Conservation (phyloP, 805 yeast genomes). For the Tetrapisispora pingtungensis region DNA sequence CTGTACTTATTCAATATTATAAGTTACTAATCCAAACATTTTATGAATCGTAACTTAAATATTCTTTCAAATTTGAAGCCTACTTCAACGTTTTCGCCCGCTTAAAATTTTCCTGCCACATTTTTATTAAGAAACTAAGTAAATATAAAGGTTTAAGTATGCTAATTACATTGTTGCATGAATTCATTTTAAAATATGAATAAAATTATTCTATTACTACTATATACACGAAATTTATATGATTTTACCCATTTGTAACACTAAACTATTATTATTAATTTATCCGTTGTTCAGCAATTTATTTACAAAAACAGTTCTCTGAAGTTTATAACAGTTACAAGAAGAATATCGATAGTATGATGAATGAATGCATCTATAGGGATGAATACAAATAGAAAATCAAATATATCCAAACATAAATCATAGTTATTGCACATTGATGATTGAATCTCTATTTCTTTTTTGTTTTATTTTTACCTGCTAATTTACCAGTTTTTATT, state of each 20-base stretch:
- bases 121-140: too few relatives aligned
- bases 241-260: neutral
- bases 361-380: too few relatives aligned
- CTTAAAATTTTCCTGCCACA: too few relatives aligned
- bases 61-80: too few relatives aligned
- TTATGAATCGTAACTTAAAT: too few relatives aligned
- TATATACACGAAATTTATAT: neutral
- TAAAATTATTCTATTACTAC: neutral
- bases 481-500: conserved; percentile 27
- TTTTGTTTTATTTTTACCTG: conserved; percentile 22
- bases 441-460: conserved; percentile 9
- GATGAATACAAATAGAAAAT: neutral
- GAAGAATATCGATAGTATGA: neutral
- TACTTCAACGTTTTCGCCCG: too few relatives aligned
- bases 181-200: neutral
- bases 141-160: too few relatives aligned
- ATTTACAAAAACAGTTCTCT: neutral
- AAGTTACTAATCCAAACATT: too few relatives aligned
- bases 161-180: too few relatives aligned
- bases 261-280: neutral
- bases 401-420: too few relatives aligned
- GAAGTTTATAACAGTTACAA: neutral
- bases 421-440: neutral
- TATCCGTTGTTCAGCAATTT: neutral
- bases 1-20: too few relatives aligned